Evolutionary conservation across 1,284 basidiomycete species (phyloP).

Genomic region (Stereum hirsutum): DNA sequence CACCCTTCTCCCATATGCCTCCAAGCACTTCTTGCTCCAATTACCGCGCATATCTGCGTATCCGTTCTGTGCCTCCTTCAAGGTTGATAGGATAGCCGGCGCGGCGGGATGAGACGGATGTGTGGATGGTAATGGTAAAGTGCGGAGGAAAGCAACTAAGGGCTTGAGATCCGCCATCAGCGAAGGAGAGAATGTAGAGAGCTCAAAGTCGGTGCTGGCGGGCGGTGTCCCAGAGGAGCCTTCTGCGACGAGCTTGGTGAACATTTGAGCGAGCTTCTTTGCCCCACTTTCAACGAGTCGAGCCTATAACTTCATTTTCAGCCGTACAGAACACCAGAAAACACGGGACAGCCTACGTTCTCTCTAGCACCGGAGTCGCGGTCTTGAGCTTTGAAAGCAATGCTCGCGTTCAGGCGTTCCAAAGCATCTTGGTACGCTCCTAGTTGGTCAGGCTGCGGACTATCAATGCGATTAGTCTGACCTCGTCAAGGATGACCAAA

Average conservation of each 20-base stretch:
- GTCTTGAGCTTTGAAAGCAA: slow-evolving; percentile 65
- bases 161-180: slow-evolving; percentile 47
- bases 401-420: slow-evolving; percentile 66
- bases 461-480: slow-evolving; percentile 15
- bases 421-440: slow-evolving; percentile 58
- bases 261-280: slow-evolving; percentile 70
- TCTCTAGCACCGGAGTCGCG: slow-evolving; percentile 48
- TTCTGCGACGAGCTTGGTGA: slow-evolving; percentile 75
- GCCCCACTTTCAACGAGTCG: slow-evolving; percentile 70
- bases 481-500: neutral
- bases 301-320: slow-evolving; percentile 36
- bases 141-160: slow-evolving; percentile 58
- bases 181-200: slow-evolving; percentile 43
- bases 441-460: slow-evolving; percentile 62
- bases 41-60: slow-evolving; percentile 78
- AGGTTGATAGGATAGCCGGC: slow-evolving; percentile 44
- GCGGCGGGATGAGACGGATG: slow-evolving; percentile 74
- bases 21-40: slow-evolving; percentile 66
- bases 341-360: slow-evolving; percentile 24
- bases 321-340: neutral
- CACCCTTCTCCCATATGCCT: slow-evolving; percentile 56
- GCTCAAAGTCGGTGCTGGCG: slow-evolving; percentile 46
- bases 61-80: slow-evolving; percentile 69
- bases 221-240: slow-evolving; percentile 63
- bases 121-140: slow-evolving; percentile 62